Evolutionary conservation across 75 land plant species (phyloP).

Genomic region (Ceratopteris richardii): DNA sequence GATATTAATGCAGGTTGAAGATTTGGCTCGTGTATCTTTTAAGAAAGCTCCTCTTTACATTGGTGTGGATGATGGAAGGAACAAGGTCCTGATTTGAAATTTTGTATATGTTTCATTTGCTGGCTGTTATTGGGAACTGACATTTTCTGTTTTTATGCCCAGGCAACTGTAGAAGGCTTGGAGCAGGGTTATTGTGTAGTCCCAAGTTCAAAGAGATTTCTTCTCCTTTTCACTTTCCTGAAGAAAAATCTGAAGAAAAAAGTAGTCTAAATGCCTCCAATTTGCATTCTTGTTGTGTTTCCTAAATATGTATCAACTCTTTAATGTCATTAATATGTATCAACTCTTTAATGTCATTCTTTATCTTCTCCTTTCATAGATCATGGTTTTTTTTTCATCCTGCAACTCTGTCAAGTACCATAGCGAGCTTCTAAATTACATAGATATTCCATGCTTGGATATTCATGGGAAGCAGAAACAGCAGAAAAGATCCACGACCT

Average conservation of each 20-base stretch:
- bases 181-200: conserved; percentile 94
- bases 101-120: neutral
- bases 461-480: conserved; percentile 98
- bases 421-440: conserved; percentile 75
- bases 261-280: conserved; percentile 31
- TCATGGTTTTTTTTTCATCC: conserved; percentile 96
- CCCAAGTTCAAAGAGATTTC: conserved; percentile 67
- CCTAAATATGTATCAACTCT: neutral
- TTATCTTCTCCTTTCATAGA: too few species aligned
- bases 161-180: conserved; percentile 89
- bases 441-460: conserved; percentile 78
- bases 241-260: conserved; percentile 81
- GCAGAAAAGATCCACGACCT: conserved; percentile 77
- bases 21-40: conserved; percentile 84
- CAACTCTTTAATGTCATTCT: too few species aligned
- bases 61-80: conserved; percentile 91
- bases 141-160: neutral
- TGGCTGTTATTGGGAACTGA: neutral
- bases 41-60: conserved; percentile 66
- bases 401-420: conserved; percentile 90
- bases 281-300: neutral
- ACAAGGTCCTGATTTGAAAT: conserved; percentile 31
- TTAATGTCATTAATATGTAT: too few species aligned
- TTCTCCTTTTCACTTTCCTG: conserved; percentile 79
- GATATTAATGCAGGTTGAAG: conserved; percentile 58